phyloP scores from a whole-genome alignment of 1,139 yeast genomes.

The Suhomyces bolitotheri region DNA sequence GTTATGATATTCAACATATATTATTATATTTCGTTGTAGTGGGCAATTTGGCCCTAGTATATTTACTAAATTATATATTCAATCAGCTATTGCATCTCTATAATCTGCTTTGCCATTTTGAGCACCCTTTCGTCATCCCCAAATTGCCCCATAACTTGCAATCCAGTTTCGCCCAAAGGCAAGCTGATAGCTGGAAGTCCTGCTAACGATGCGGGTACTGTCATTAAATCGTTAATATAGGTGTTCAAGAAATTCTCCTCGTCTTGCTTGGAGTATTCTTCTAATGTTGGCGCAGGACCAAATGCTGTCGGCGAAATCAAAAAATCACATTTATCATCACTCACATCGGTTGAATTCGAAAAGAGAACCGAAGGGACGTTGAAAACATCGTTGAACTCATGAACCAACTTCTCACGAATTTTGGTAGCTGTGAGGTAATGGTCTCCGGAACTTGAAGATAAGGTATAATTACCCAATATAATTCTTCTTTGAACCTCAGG shows the following conservation, averaged over 20 bases:
- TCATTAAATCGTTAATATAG: slow-evolving; percentile 78
- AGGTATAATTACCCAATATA: slow-evolving; percentile 79
- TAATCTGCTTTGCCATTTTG: slow-evolving; percentile 10
- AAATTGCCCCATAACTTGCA: slow-evolving; percentile 83
- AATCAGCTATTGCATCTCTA: not conserved
- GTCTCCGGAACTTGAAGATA: slow-evolving; percentile 75
- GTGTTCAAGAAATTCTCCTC: slow-evolving; percentile 54
- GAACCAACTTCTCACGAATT: slow-evolving; percentile 58
- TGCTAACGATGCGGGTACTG: slow-evolving; percentile 88
- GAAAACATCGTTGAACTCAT: slow-evolving; percentile 69
- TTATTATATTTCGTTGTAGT: not conserved
- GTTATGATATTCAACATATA: slow-evolving; percentile 42
- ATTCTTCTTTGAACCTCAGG: slow-evolving; percentile 81
- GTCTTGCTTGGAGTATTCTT: slow-evolving; percentile 36
- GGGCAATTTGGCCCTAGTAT: too few relatives aligned
- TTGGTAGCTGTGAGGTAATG: slow-evolving; percentile 77
- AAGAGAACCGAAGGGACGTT: slow-evolving; percentile 41
- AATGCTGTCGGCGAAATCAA: slow-evolving; percentile 73
- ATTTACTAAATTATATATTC: too few relatives aligned
- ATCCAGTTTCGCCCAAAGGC: slow-evolving; percentile 58
- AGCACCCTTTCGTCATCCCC: slow-evolving; percentile 75
- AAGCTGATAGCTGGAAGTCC: slow-evolving; percentile 84
- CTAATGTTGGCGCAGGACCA: slow-evolving; percentile 55
- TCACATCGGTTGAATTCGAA: slow-evolving; percentile 4
- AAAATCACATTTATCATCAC: slow-evolving; percentile 59